Percentiles rank a stretch among this genome's conserved stretches.
These are phyloP conservation scores for Phragmites australis DNA, from an alignment of 176 grass and related monocot genomes.

Conservation along the genomic window DNA sequence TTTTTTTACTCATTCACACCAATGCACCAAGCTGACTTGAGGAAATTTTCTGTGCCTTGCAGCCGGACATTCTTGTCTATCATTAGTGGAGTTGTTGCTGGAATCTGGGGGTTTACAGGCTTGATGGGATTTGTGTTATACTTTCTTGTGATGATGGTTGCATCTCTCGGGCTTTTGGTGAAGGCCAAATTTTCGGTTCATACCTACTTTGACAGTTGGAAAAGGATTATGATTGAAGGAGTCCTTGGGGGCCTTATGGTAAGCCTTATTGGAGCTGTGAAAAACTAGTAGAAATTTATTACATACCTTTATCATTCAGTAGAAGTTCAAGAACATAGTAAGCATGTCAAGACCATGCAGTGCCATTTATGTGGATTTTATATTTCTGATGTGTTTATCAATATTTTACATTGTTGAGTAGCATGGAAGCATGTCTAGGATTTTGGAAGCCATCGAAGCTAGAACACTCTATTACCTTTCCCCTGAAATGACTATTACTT, in stretches of 20 bases:
- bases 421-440: neutral
- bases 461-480: neutral
- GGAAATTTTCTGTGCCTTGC: slow-evolving; percentile 29
- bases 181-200: slow-evolving; percentile 75
- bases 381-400: slow-evolving; percentile 1
- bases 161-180: slow-evolving; percentile 53
- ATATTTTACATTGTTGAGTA: neutral
- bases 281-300: neutral
- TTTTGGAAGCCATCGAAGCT: neutral
- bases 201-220: slow-evolving; percentile 82
- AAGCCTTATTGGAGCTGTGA: slow-evolving; percentile 30
- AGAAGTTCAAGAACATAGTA: neutral
- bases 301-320: slow-evolving; percentile 13
- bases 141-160: slow-evolving; percentile 71
- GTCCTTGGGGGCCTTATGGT: slow-evolving; percentile 88
- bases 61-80: slow-evolving; percentile 92
- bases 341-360: neutral
- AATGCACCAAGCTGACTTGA: neutral
- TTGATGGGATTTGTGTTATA: slow-evolving; percentile 82
- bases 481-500: neutral
- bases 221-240: slow-evolving; percentile 80
- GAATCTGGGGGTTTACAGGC: slow-evolving; percentile 83
- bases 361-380: neutral
- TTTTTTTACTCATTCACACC: neutral
- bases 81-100: slow-evolving; percentile 83